phyloP scores from a whole-genome alignment of 306 rosid species.

The Fragaria vesca region DNA sequence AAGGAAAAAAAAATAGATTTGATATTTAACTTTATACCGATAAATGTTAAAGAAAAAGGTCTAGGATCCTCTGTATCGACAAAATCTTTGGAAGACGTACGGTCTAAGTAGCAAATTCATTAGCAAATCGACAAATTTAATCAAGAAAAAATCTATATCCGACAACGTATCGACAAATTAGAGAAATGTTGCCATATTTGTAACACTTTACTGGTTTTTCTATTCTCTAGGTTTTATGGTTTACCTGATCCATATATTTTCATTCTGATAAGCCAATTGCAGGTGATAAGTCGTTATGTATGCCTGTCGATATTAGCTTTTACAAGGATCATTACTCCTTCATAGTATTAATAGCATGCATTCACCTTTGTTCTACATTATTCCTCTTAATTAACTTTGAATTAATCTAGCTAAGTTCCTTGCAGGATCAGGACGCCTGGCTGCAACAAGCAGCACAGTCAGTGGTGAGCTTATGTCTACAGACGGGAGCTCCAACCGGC shows the following conservation, averaged over 20 bases:
- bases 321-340: neutral
- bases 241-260: neutral
- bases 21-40: neutral
- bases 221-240: neutral
- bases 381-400: neutral
- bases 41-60: neutral
- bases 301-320: neutral
- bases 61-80: neutral
- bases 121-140: neutral
- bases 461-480: constrained; percentile 1
- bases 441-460: constrained; percentile 10
- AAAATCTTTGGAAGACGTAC: neutral
- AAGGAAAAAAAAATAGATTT: neutral
- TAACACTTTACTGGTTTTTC: neutral
- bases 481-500: neutral
- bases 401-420: neutral
- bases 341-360: neutral
- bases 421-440: neutral
- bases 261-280: neutral
- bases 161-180: neutral
- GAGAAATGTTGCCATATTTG: neutral
- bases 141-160: neutral
- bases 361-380: neutral
- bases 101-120: neutral
- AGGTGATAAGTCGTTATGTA: neutral